Percentiles rank a stretch among this genome's conserved stretches.
These are phyloP conservation scores for Volvox reticuliferus DNA, from an alignment of 139 green algal genomes.

Conservation along the genomic window DNA sequence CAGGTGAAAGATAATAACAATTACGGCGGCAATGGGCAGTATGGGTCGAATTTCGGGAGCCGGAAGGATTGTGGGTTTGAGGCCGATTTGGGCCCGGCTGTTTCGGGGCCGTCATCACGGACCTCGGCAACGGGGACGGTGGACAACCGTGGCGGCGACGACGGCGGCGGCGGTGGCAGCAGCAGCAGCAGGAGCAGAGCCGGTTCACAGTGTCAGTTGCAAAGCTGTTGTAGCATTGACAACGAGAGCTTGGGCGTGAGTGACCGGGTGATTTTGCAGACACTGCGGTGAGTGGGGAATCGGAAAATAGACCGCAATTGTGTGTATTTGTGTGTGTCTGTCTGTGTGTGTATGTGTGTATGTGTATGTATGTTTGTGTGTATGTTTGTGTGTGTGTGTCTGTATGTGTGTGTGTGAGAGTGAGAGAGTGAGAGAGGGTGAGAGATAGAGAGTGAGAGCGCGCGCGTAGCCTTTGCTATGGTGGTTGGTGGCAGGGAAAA, in stretches of 20 bases:
- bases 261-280: conserved; percentile 38
- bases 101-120: neutral
- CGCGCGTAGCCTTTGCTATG: too few relatives aligned
- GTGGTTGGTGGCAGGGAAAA: too few relatives aligned
- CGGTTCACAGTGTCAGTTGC: neutral
- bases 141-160: neutral
- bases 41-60: neutral
- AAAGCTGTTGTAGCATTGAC: neutral
- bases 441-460: too few relatives aligned
- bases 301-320: too few relatives aligned
- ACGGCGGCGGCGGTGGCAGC: too few relatives aligned
- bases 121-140: too few relatives aligned
- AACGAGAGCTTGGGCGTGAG: conserved; percentile 53
- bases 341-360: too few relatives aligned
- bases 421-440: too few relatives aligned
- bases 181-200: neutral
- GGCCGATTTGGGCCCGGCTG: neutral
- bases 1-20: neutral
- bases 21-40: neutral
- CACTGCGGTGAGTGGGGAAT: neutral
- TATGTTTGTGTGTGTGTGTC: too few relatives aligned
- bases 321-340: too few relatives aligned
- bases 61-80: neutral
- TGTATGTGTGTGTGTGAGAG: too few relatives aligned
- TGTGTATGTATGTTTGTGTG: too few relatives aligned